These are phyloP conservation scores for Canavalia ensiformis DNA, from an alignment of 306 rosid genomes.

Conservation along the genomic window DNA sequence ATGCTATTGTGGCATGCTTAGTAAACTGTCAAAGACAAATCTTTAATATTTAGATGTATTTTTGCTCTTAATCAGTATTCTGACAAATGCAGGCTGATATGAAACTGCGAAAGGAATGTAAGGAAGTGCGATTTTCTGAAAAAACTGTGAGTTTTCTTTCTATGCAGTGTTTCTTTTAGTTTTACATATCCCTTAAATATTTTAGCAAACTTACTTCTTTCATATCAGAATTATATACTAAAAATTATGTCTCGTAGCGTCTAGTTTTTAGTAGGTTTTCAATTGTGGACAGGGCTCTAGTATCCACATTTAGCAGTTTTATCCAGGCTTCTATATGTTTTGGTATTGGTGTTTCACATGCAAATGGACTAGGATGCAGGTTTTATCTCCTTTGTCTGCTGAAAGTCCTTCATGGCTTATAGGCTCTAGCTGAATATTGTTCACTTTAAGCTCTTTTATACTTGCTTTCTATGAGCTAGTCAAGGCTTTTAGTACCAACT, in stretches of 20 bases:
- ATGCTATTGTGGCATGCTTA: slow-evolving; percentile 22
- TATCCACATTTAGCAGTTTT: slow-evolving; percentile 16
- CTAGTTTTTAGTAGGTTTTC: background rate
- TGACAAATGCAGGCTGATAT: slow-evolving; percentile 53
- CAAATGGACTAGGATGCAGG: slow-evolving; percentile 19
- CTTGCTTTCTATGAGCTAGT: slow-evolving; percentile 15
- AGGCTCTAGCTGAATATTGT: slow-evolving; percentile 2
- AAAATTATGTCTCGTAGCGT: slow-evolving; percentile 4
- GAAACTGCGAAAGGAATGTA: slow-evolving; percentile 49
- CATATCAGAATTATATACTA: slow-evolving; percentile 9
- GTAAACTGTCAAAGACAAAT: slow-evolving; percentile 38
- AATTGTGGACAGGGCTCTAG: background rate
- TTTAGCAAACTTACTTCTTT: slow-evolving; percentile 28
- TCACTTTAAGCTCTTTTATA: slow-evolving; percentile 24
- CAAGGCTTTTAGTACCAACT: slow-evolving; percentile 11
- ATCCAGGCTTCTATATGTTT: background rate
- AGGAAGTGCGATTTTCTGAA: slow-evolving; percentile 62
- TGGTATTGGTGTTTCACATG: slow-evolving; percentile 26
- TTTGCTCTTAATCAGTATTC: slow-evolving; percentile 32
- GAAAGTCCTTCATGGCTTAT: slow-evolving; percentile 22
- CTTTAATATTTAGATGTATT: slow-evolving; percentile 11
- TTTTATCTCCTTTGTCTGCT: slow-evolving; percentile 5
- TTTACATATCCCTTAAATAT: background rate
- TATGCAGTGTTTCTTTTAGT: slow-evolving; percentile 4
- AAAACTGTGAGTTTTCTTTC: slow-evolving; percentile 56